These are phyloP conservation scores for Nitzschia putrida DNA, from an alignment of 108 stramenopile species.

Conservation along the genomic window DNA sequence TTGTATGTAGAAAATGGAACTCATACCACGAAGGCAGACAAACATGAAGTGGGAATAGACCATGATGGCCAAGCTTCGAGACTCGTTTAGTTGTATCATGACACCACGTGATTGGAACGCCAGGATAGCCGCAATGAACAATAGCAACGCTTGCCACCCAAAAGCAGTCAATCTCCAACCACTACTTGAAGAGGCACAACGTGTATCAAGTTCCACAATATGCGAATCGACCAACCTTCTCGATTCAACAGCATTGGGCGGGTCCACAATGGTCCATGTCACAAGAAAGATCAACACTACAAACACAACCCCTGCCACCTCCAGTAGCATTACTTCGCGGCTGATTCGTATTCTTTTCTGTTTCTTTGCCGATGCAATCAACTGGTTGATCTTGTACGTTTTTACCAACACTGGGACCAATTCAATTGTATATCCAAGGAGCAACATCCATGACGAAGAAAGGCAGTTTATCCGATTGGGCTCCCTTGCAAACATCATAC, in stretches of 20 bases:
- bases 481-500: slow-evolving; percentile 12
- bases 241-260: background rate
- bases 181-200: slow-evolving; percentile 17
- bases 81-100: slow-evolving; percentile 30
- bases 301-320: slow-evolving; percentile 14
- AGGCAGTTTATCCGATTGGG: slow-evolving; percentile 25
- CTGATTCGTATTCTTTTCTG: slow-evolving; percentile 34
- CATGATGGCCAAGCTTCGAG: slow-evolving; percentile 36
- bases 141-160: slow-evolving; percentile 29
- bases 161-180: slow-evolving; percentile 15
- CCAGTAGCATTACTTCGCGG: slow-evolving; percentile 11
- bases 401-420: slow-evolving; percentile 52
- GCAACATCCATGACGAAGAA: slow-evolving; percentile 39
- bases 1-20: slow-evolving; percentile 9
- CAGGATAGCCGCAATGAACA: slow-evolving; percentile 37
- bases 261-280: slow-evolving; percentile 28
- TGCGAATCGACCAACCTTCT: background rate
- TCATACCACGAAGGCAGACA: slow-evolving; percentile 14
- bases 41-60: slow-evolving; percentile 43
- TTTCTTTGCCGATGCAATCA: slow-evolving; percentile 21
- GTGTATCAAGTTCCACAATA: slow-evolving; percentile 2
- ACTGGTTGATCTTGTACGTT: slow-evolving; percentile 39
- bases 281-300: slow-evolving; percentile 22
- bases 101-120: slow-evolving; percentile 37
- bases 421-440: slow-evolving; percentile 44